Evolutionary conservation across 192 early-diverging fungal species (phyloP).

Genomic region (Coemansia reversa): DNA sequence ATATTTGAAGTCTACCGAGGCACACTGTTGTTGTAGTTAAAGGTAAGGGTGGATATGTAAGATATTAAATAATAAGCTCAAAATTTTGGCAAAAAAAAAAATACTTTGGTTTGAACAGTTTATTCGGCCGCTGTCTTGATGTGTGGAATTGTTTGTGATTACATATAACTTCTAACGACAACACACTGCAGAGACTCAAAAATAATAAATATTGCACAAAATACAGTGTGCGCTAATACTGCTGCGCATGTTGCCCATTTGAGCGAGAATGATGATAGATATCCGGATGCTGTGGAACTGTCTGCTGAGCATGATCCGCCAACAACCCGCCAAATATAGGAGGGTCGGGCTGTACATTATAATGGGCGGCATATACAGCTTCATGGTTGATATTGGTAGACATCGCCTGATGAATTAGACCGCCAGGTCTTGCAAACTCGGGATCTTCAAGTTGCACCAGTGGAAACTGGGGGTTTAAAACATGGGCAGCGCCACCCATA

Average conservation of each 20-base stretch:
- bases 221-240: constrained; percentile 4
- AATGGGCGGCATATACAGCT: background rate
- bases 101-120: no score
- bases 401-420: background rate
- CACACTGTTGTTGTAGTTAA: no score
- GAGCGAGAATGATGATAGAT: background rate
- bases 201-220: no score
- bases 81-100: no score
- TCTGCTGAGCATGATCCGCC: constrained; percentile 5
- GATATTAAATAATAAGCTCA: no score
- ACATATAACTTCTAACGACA: no score
- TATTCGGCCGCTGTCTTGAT: no score
- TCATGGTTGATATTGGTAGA: background rate
- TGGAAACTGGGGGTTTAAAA: constrained; percentile 23
- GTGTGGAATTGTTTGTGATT: no score
- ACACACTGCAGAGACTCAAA: no score
- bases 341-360: constrained; percentile 3
- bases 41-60: no score
- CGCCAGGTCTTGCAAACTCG: background rate
- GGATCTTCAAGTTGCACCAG: constrained; percentile 34
- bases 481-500: constrained; percentile 34
- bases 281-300: background rate
- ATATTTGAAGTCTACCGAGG: no score
- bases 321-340: constrained; percentile 26
- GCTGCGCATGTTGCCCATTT: constrained; percentile 6